phyloP scores from a whole-genome alignment of 129 eudicot species.

The Silybum marianum region DNA sequence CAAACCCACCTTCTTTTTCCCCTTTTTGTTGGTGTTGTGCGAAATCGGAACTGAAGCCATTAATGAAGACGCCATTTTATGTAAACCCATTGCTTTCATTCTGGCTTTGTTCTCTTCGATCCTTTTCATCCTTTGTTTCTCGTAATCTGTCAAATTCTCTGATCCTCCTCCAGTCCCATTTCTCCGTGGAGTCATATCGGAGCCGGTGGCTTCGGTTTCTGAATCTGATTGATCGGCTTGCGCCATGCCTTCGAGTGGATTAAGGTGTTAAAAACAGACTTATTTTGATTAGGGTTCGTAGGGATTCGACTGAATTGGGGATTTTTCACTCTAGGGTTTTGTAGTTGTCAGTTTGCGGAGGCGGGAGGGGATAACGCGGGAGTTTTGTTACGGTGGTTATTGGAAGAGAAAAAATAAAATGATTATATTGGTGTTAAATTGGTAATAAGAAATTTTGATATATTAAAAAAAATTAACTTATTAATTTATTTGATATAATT shows the following conservation, averaged over 20 bases:
- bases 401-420: too few species aligned
- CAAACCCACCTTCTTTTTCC: conserved; percentile 47
- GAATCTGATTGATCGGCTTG: conserved; percentile 38
- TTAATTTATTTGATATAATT: too few species aligned
- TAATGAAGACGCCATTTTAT: conserved; percentile 58
- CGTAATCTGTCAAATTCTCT: conserved; percentile 61
- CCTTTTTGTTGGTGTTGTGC: conserved; percentile 42
- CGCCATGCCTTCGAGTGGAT: conserved; percentile 26
- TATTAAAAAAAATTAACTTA: too few species aligned
- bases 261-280: neutral
- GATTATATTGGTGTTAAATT: too few species aligned
- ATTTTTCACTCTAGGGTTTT: conserved; percentile 24
- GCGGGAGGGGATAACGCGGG: conserved; percentile 26
- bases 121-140: conserved; percentile 68
- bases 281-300: conserved; percentile 8
- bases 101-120: conserved; percentile 84
- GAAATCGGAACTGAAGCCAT: conserved; percentile 41
- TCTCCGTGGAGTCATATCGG: conserved; percentile 27
- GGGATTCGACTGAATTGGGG: neutral
- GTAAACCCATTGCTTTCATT: conserved; percentile 85
- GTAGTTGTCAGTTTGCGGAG: conserved; percentile 2
- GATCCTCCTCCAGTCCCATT: conserved; percentile 29
- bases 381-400: neutral
- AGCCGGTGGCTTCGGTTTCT: conserved; percentile 36
- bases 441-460: too few species aligned